These are phyloP conservation scores for Eucalyptus marginata DNA, from an alignment of 345 rosid species.

Conservation along the genomic window DNA sequence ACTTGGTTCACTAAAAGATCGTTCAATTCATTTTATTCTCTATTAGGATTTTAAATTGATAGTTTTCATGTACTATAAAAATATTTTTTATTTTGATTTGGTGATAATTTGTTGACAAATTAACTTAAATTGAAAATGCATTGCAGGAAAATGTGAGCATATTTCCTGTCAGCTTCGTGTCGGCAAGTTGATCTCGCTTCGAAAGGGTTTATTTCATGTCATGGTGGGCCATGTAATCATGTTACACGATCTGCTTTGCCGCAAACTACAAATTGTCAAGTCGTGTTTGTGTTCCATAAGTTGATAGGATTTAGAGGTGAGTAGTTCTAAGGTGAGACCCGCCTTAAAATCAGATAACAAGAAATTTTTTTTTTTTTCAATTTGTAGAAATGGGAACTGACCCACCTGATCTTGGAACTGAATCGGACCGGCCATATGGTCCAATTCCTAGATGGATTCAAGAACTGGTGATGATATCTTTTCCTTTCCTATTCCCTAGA, in stretches of 20 bases:
- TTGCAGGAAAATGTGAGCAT: background rate
- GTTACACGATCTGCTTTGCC: background rate
- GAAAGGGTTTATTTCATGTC: background rate
- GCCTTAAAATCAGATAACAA: no score
- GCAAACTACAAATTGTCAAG: background rate
- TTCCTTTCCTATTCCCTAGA: no score
- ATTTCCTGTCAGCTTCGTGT: background rate
- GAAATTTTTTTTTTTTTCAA: no score
- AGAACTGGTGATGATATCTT: no score
- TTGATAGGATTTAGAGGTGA: background rate
- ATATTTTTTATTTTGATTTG: no score
- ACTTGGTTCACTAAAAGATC: background rate
- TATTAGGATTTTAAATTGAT: no score
- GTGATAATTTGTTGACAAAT: background rate
- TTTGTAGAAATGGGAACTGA: no score
- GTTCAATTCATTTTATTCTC: background rate
- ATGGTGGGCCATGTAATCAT: background rate
- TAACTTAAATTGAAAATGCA: background rate
- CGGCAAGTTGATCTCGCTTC: background rate
- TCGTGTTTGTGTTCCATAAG: background rate
- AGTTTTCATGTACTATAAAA: no score
- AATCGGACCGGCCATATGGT: no score
- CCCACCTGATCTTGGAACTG: no score
- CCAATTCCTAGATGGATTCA: no score
- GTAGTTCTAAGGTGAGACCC: fast-evolving